These are phyloP conservation scores for Colletotrichum tropicale DNA, from an alignment of 2,329 filamentous ascomycete genomes.

Conservation along the genomic window DNA sequence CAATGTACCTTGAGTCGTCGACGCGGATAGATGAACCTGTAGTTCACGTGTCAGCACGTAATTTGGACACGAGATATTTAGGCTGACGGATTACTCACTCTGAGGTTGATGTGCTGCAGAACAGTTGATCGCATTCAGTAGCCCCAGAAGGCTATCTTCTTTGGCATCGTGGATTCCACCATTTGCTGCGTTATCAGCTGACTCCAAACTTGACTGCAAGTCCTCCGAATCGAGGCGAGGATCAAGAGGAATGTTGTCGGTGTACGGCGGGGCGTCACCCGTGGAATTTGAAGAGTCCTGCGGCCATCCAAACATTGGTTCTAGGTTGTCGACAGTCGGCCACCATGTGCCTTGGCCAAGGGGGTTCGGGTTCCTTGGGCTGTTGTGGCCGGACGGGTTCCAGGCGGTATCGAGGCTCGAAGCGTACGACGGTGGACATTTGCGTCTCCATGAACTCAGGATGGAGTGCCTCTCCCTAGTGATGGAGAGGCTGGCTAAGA, in stretches of 20 bases:
- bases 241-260: neutral
- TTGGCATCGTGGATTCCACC: neutral
- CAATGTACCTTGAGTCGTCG: neutral
- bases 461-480: neutral
- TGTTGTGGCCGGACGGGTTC: neutral
- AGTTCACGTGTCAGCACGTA: neutral
- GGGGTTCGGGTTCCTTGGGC: neutral
- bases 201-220: neutral
- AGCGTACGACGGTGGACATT: neutral
- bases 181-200: neutral
- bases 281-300: neutral
- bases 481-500: neutral
- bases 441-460: neutral
- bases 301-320: neutral
- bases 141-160: neutral
- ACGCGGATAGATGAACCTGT: neutral
- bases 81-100: neutral
- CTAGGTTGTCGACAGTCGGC: neutral
- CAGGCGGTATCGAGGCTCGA: neutral
- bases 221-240: neutral
- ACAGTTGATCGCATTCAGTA: neutral
- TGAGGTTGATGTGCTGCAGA: neutral
- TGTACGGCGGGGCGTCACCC: neutral
- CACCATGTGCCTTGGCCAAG: neutral
- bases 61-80: neutral